Evolutionary conservation across 495 filamentous ascomycete species (phyloP), one percentile per base, ranked within the genome.

Genomic region (Clavariopsis aquatica): DNA sequence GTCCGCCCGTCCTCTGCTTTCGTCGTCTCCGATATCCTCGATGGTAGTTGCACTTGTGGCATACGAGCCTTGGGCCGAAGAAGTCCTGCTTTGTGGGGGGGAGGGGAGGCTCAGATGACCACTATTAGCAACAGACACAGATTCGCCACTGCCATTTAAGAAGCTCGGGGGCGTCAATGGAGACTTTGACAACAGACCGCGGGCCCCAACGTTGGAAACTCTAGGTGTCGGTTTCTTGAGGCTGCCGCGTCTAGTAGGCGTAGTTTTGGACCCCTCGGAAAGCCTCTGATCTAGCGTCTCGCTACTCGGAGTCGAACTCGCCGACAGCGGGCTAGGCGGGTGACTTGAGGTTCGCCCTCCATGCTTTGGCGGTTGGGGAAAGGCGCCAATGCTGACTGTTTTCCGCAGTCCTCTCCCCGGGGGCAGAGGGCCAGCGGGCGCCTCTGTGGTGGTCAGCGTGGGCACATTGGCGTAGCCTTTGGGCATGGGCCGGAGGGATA

Each of bases 21-120:
- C 65, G 15, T 75, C 74, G 23, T 90, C 87, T 12, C 80, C 81
- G 31, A 78, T 75, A 59, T 92, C 92, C 55, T 96, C 92, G 66
- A 92, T 92, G 3, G 89, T 91, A 0, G 92, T 96, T 31, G 89
- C 91, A 47, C 89, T 92, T 10, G 92, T 94, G 10, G 91, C 93
- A 74, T 92, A 93, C 1, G 92, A 96, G 29, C 87, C 92, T 73
- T 96, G 87, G 4, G 90, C 88, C 23, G 92, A 96, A 31, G 92
- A 96, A 75, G 87, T 93, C 69, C 91, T 82, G 74, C 92, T 96
- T 61, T 92, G 89, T 0, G 89, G 83, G n/a, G 89, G 89, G 19
- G 92, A 95, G 10, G 86, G 83, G 17, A 88, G 75, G 72, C 84
- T 91, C 41, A 89, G 82, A 20, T 87, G 76, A 45, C 79, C 77